Evolutionary conservation across 352 stramenopile species (phyloP).

Genomic region (Phytophthora pseudosyringae): DNA sequence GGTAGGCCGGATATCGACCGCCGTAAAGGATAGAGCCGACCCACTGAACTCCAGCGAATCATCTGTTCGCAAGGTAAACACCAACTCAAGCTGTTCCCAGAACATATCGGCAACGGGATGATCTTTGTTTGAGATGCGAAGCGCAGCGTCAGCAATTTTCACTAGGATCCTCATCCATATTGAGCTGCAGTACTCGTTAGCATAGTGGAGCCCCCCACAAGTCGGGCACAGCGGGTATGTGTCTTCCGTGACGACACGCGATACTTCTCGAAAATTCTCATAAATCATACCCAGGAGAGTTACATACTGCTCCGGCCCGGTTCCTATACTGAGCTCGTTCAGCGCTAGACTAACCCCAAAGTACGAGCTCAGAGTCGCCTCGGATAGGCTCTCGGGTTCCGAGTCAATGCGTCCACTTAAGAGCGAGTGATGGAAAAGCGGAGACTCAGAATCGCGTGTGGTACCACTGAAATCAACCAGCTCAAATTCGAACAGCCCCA

Average conservation of each 20-base stretch:
- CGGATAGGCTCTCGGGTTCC: slow-evolving; percentile 71
- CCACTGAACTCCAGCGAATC: slow-evolving; percentile 79
- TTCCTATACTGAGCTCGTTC: slow-evolving; percentile 81
- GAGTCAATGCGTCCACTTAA: slow-evolving; percentile 78
- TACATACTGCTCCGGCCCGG: slow-evolving; percentile 67
- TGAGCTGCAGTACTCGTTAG: slow-evolving; percentile 62
- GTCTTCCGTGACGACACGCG: slow-evolving; percentile 78
- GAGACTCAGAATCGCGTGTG: slow-evolving; percentile 55
- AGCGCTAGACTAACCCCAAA: slow-evolving; percentile 69
- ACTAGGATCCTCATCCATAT: slow-evolving; percentile 86
- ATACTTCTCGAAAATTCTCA: slow-evolving; percentile 89
- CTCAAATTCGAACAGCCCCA: slow-evolving; percentile 86
- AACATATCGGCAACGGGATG: slow-evolving; percentile 75
- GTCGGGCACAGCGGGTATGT: slow-evolving; percentile 70
- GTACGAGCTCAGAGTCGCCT: slow-evolving; percentile 68
- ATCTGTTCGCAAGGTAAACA: slow-evolving; percentile 80
- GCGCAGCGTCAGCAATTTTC: slow-evolving; percentile 73
- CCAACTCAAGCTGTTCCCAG: slow-evolving; percentile 83
- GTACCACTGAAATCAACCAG: slow-evolving; percentile 80
- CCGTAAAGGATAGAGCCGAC: slow-evolving; percentile 62
- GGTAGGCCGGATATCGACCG: slow-evolving; percentile 65
- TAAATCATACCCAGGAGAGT: slow-evolving; percentile 84
- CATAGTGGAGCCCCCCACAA: slow-evolving; percentile 76
- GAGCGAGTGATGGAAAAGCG: slow-evolving; percentile 86
- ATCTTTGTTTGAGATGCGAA: slow-evolving; percentile 69